Evolutionary conservation across 2,329 filamentous ascomycete genomes (phyloP).

Genomic region (Xylaria sp.): DNA sequence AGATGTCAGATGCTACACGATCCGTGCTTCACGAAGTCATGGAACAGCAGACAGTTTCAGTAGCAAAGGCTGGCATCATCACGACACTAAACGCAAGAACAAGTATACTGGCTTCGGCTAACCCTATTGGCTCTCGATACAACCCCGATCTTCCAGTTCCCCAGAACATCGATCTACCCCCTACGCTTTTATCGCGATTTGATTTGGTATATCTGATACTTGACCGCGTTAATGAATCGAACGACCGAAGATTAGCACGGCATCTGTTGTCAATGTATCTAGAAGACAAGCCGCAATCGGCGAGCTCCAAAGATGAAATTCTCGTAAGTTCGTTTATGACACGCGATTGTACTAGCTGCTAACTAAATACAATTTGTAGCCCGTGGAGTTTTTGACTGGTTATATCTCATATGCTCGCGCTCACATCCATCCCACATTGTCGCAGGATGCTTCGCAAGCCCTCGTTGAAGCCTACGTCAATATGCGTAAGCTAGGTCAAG

Average conservation of each 20-base stretch:
- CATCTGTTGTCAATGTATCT: slow-evolving; percentile 97
- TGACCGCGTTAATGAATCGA: slow-evolving; percentile 90
- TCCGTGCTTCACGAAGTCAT: slow-evolving; percentile 89
- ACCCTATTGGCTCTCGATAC: slow-evolving; percentile 97
- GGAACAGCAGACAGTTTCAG: slow-evolving; percentile 87
- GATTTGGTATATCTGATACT: slow-evolving; percentile 97
- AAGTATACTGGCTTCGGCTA: slow-evolving; percentile 94
- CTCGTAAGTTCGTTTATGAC: slow-evolving; percentile 66
- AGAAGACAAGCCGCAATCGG: slow-evolving; percentile 91
- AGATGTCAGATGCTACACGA: slow-evolving; percentile 82
- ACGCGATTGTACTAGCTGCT: neutral
- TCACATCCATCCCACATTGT: slow-evolving; percentile 84
- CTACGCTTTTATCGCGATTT: slow-evolving; percentile 93
- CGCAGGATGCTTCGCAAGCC: slow-evolving; percentile 80
- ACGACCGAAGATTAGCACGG: slow-evolving; percentile 86
- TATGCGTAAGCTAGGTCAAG: slow-evolving; percentile 92
- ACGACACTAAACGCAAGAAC: slow-evolving; percentile 96
- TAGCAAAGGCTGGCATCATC: slow-evolving; percentile 92
- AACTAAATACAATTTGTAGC: slow-evolving; percentile 60
- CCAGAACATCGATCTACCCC: slow-evolving; percentile 97
- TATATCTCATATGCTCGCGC: slow-evolving; percentile 97
- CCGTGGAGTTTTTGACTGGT: slow-evolving; percentile 92
- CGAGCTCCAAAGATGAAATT: slow-evolving; percentile 77
- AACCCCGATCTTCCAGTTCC: slow-evolving; percentile 95
- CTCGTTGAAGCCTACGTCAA: slow-evolving; percentile 89